A percentile compares a stretch with the other conserved stretches of the same genome.
Evolutionary conservation across 768 basidiomycete species (phyloP).

Genomic region (Lentinula aciculospora): DNA sequence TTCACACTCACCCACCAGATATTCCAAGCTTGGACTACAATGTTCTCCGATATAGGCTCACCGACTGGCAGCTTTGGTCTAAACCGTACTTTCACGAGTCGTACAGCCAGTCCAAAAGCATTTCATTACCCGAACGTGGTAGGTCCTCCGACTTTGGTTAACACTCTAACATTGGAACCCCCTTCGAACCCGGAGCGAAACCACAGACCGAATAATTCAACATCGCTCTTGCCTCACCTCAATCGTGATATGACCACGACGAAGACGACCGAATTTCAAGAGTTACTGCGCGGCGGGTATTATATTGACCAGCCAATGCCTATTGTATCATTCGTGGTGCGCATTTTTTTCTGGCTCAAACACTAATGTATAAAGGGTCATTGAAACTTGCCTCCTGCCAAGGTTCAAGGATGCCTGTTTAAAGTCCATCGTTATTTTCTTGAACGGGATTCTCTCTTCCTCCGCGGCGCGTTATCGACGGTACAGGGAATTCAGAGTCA

Average conservation of each 20-base stretch:
- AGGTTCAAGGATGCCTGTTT: constrained; percentile 2
- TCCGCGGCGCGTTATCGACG: background rate
- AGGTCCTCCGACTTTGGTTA: background rate
- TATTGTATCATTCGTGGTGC: background rate
- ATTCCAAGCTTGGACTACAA: too few species aligned
- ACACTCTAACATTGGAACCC: background rate
- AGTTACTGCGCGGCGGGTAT: background rate
- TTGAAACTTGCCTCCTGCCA: too few species aligned
- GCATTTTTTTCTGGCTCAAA: background rate
- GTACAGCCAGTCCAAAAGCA: background rate
- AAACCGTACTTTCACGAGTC: background rate
- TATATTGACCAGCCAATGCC: constrained; percentile 4
- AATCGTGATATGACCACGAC: too few species aligned
- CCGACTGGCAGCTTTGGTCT: background rate
- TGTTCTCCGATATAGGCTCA: constrained; percentile 3
- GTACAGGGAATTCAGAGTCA: background rate
- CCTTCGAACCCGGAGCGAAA: background rate
- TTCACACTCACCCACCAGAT: too few species aligned
- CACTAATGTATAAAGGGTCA: too few species aligned
- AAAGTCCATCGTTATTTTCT: constrained; percentile 6
- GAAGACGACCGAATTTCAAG: background rate
- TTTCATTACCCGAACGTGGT: background rate
- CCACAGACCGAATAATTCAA: background rate
- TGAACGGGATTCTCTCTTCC: background rate
- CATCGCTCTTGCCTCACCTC: background rate